Evolutionary conservation across 1,284 basidiomycete species (phyloP).

Genomic region (Ganoderma sinense): DNA sequence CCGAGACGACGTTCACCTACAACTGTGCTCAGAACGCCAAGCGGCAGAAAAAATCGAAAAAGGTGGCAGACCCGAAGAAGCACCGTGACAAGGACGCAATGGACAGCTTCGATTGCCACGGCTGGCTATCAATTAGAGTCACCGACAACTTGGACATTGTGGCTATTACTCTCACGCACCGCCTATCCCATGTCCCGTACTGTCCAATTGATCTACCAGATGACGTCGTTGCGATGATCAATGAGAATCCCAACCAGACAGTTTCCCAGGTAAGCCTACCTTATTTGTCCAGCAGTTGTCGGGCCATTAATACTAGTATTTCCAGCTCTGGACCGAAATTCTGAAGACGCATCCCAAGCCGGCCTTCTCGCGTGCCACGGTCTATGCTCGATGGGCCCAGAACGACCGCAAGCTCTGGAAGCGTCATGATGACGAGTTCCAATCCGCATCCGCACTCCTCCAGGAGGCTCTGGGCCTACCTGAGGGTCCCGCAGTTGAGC

Average conservation of each 20-base stretch:
- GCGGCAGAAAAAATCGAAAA: neutral
- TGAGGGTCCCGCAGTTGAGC: neutral
- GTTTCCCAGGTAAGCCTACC: neutral
- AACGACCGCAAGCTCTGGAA: neutral
- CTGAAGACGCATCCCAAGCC: neutral
- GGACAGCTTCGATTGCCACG: neutral
- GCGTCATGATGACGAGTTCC: neutral
- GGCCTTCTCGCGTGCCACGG: neutral
- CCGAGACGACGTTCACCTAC: neutral
- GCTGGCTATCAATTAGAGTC: neutral
- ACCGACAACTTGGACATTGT: neutral
- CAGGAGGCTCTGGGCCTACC: neutral
- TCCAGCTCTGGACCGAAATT: neutral
- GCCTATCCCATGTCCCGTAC: neutral
- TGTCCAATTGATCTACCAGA: neutral
- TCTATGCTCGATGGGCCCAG: neutral
- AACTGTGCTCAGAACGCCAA: neutral
- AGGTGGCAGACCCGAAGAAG: neutral
- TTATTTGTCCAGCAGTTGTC: too few species aligned
- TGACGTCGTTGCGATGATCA: neutral
- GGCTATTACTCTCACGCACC: neutral
- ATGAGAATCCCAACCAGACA: neutral
- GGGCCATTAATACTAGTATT: neutral
- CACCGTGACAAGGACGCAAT: neutral
- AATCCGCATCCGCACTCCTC: neutral